Evolutionary conservation across 2,329 filamentous ascomycete species (phyloP), one percentile per base, ranked within the genome.

Genomic region (Arachnomyces sp.): DNA sequence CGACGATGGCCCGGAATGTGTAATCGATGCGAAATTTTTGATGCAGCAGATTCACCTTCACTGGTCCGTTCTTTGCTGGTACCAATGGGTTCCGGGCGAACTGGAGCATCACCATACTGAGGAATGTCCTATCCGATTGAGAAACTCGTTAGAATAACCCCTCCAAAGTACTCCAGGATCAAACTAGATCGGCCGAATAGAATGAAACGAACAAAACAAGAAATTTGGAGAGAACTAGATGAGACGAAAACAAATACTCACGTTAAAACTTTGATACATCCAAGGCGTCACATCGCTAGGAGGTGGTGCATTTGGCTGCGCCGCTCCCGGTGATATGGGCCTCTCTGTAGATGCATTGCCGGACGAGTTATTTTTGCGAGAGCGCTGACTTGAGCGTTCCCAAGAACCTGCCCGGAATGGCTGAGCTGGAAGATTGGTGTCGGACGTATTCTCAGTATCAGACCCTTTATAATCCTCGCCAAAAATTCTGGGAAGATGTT

Each of bases 261-360:
- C 82, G 68, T 86, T 78, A 50, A 76, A 76, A 59, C 92, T 86
- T 64, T 96, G 92, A 59, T 92, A 96, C 46, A 94, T 75, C 74
- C 95, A 98, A n/a, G 92, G 92, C 30, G 94, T 92, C 43, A 98
- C 88, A 64, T 96, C 90, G 55, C 86, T 92, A 9, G 86, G 86
- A 38, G 88, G 73, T 9, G 89, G 88, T n/a, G 86, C 94, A 52
- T 84, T 77, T 35, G 89, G 86, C 50, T 86, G 75, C 18, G 84
- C 88, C 25, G 78, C 79, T 38, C 77, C 75, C 31, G 87, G 87
- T 39, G 89, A 93, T 34, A 73, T 74, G 47, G 89, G 63, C 39
- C 67, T 60, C 41, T 71, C 70, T n/a, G n/a, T n/a, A 39, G 63
- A 57, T 32, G 53, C 45, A 7, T 55, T 50, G 18, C 82, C 77